Base-by-base conservation (phyloP, 2,329 filamentous ascomycete species). In the Ceratocystis cacaofunesta region DNA sequence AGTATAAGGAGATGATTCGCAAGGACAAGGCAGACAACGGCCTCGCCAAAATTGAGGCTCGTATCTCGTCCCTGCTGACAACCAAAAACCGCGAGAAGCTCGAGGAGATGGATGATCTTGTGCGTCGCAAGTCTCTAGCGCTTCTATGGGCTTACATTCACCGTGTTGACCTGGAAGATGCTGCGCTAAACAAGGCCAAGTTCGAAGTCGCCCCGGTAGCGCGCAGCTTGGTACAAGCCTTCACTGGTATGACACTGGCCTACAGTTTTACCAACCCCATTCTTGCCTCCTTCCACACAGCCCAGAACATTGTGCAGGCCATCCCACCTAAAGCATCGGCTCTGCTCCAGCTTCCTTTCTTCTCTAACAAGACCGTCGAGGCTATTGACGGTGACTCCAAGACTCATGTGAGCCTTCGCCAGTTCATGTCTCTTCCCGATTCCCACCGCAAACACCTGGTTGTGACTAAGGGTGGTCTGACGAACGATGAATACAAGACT, bases 141-240 rank as follows among this genome's bases (percentile, higher is more conserved):
- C 80, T 99, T 66, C 80, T 99, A 17, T 99, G 95, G 94, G 92
- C 94, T 52, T 97, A 99, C 74, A 83, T 97, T 61, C 90, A 89
- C 68, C 88, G 94, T 60, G 80, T 95, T 65, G 90, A 96, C 71
- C 82, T 99, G 28, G 87, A 88, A 55, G 91, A 96, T 71, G 75
- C 82, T 64, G 80, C 82, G 41, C 80, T 96, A 64, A 87, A 95
- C 71, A 85, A 86, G 73, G 85, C 92, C 75, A 99, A 97, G 78
- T 91, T 88, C 73, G 87, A 94, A 74, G 85, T 94, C 68, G 92
- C 90, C 22, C 91, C 92, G 19, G 88, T 94, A 68, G 94, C 92
- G 32, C 85, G 92, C 68, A 82, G 85, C 61, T 82, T 99, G 68
- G 95, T 89, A 74, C 88, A 92, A 73, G 88, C 92, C 2, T 95